Conservation (phyloP, 306 rosid genomes). For the Hylodesmum podocarpum region DNA sequence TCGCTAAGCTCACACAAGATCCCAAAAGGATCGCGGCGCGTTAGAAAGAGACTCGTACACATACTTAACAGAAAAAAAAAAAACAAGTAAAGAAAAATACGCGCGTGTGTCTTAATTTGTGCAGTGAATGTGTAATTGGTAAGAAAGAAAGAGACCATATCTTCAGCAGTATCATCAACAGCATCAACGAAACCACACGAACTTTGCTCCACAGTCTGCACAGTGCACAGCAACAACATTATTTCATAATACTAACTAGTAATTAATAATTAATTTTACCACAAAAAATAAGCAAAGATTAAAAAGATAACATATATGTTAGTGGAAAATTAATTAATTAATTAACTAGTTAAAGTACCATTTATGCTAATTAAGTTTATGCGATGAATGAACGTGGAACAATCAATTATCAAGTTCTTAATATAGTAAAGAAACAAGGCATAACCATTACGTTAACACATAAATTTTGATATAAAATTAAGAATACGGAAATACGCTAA, state of each 20-base stretch:
- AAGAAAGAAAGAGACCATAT: conserved; percentile 38
- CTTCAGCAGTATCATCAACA: conserved; percentile 25
- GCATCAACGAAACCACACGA: conserved; percentile 28
- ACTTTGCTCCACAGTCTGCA: conserved; percentile 39
- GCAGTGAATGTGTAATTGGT: not conserved
- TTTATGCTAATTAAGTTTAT: not conserved
- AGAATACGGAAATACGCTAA: not conserved
- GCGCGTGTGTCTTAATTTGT: conserved; percentile 15
- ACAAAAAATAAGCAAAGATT: not conserved
- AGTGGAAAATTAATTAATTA: too few species aligned
- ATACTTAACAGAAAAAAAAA: not conserved
- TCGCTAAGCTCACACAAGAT: conserved; percentile 22
- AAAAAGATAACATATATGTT: not conserved
- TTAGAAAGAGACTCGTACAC: not conserved
- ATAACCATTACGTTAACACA: not conserved
- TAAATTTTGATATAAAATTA: not conserved
- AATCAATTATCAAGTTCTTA: not conserved
- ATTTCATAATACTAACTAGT: not conserved
- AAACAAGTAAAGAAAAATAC: not conserved
- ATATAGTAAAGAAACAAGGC: not conserved
- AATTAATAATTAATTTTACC: not conserved
- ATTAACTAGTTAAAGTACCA: too few species aligned
- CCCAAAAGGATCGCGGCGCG: conserved; percentile 16
- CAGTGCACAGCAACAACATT: not conserved
- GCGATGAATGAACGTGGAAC: not conserved